Evolutionary conservation across 2,329 filamentous ascomycete genomes (phyloP).

Genomic region (Neodidymelliopsis sp.): DNA sequence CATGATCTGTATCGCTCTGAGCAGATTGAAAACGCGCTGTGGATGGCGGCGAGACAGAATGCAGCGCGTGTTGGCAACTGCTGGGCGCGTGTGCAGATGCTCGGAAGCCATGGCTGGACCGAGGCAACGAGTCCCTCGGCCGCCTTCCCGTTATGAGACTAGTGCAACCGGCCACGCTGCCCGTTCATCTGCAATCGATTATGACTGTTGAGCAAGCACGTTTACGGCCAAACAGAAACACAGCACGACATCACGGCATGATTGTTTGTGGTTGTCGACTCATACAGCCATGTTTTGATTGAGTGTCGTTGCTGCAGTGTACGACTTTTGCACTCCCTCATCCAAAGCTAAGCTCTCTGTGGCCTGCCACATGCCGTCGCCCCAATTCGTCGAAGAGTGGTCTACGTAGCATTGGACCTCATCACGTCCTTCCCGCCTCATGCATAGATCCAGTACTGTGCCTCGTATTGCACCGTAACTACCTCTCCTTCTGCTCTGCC

Average conservation of each 20-base stretch:
- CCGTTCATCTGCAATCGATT: too few relatives aligned
- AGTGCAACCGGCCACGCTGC: neutral
- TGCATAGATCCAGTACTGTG: conserved; percentile 74
- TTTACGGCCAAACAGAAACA: too few relatives aligned
- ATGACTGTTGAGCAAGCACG: too few relatives aligned
- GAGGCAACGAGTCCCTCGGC: conserved; percentile 22
- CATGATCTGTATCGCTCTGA: conserved; percentile 15
- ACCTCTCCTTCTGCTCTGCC: conserved; percentile 48
- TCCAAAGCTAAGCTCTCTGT: too few relatives aligned
- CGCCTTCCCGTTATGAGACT: conserved; percentile 1
- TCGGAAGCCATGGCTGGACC: conserved; percentile 31
- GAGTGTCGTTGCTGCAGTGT: too few relatives aligned
- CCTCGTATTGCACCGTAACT: conserved; percentile 82
- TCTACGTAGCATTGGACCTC: too few relatives aligned
- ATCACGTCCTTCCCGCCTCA: conserved; percentile 1
- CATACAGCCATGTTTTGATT: too few relatives aligned
- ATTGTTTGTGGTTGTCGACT: too few relatives aligned
- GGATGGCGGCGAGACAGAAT: neutral
- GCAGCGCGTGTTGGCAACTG: conserved; percentile 3
- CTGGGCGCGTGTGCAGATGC: conserved; percentile 18
- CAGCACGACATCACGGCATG: too few relatives aligned
- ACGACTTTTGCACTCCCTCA: too few relatives aligned
- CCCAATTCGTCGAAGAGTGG: neutral
- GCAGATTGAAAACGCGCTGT: neutral
- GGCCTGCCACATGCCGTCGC: neutral